Evolutionary conservation across 495 filamentous ascomycete genomes (phyloP).

Genomic region (Lophium mytilinum): DNA sequence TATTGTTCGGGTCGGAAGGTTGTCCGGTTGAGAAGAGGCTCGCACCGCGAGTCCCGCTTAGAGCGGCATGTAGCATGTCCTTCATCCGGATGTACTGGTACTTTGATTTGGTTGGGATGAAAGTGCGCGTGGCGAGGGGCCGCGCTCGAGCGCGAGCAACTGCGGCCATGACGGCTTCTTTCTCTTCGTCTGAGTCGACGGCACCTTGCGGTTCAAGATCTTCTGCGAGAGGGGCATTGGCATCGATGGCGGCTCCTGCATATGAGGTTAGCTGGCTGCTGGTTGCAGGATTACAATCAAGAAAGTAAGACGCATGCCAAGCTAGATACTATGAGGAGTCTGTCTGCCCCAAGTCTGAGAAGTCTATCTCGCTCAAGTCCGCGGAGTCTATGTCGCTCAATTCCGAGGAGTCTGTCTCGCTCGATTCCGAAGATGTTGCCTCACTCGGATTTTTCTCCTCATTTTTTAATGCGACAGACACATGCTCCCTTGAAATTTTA

Average conservation of each 20-base stretch:
- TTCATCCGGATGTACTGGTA: conserved; percentile 81
- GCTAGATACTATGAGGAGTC: too few species aligned
- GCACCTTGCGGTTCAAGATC: conserved; percentile 63
- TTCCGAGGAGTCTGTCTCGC: too few species aligned
- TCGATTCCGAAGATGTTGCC: too few species aligned
- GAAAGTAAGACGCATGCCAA: too few species aligned
- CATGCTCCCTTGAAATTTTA: neutral
- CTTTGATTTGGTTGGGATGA: conserved; percentile 58
- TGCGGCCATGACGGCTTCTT: conserved; percentile 76
- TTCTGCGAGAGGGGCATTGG: conserved; percentile 83
- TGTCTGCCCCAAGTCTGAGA: too few species aligned
- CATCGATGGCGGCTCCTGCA: conserved; percentile 81
- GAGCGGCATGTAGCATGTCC: conserved; percentile 75
- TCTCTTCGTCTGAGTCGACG: conserved; percentile 91
- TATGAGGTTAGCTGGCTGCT: neutral
- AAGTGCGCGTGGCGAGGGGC: conserved; percentile 59
- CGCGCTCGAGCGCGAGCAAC: conserved; percentile 66
- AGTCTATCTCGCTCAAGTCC: too few species aligned
- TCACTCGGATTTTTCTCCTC: too few species aligned
- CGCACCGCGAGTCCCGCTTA: conserved; percentile 33
- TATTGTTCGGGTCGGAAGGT: conserved; percentile 1
- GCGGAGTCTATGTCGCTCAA: too few species aligned
- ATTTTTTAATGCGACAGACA: too few species aligned
- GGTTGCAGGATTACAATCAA: too few species aligned
- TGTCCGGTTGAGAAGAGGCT: conserved; percentile 23